phyloP scores from a whole-genome alignment of 1,284 basidiomycete species.

The Tilletia caries region DNA sequence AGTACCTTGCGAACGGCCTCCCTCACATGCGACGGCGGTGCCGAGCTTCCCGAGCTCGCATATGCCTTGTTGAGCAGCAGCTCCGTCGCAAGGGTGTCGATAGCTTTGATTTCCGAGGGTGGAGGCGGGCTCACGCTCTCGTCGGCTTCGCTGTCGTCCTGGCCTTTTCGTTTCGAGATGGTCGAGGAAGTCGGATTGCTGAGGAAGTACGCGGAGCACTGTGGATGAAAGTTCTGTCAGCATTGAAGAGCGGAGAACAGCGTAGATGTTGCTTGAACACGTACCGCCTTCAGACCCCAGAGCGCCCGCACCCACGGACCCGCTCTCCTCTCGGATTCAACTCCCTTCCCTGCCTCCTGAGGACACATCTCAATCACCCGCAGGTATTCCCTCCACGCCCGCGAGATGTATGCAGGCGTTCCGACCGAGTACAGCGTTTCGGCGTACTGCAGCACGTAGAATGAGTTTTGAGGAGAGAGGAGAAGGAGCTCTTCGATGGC shows the following conservation, averaged over 20 bases:
- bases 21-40: constrained; percentile 1
- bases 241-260: background rate
- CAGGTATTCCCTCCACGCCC: constrained; percentile 47
- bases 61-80: constrained; percentile 41
- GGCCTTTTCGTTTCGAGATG: background rate
- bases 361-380: constrained; percentile 42
- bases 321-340: background rate
- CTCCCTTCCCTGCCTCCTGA: constrained; percentile 16
- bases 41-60: constrained; percentile 18
- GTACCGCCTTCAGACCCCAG: constrained; percentile 49
- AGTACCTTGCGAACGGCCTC: constrained; percentile 9
- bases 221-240: background rate
- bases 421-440: constrained; percentile 79
- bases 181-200: background rate
- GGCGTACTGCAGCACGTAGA: constrained; percentile 74
- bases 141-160: constrained; percentile 19
- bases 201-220: constrained; percentile 20
- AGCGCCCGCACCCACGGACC: constrained; percentile 46
- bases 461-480: constrained; percentile 78
- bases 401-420: constrained; percentile 56
- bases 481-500: constrained; percentile 76
- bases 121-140: constrained; percentile 14
- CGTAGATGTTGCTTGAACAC: constrained; percentile 9
- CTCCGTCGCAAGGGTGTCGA: constrained; percentile 38
- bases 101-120: constrained; percentile 20